Evolutionary conservation across 257 asterid genomes (phyloP).

Genomic region (Nemophila menziesii): DNA sequence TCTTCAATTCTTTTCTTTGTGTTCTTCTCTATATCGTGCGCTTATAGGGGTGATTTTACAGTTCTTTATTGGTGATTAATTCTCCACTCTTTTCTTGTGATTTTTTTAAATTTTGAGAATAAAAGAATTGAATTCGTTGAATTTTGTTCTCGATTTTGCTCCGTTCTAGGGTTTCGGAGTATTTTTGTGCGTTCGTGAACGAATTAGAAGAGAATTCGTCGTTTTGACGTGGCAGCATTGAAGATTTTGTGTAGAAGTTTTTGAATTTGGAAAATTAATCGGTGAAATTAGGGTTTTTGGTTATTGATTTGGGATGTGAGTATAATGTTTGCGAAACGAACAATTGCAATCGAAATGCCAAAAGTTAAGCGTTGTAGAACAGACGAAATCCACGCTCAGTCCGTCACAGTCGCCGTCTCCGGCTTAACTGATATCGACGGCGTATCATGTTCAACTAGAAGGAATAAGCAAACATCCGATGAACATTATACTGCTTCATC

Average conservation of each 20-base stretch:
- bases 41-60: neutral
- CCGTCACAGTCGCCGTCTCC: neutral
- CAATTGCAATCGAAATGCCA: conserved; percentile 41
- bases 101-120: neutral
- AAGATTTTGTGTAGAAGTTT: neutral
- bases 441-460: conserved; percentile 20
- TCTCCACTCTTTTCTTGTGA: neutral
- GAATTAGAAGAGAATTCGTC: neutral
- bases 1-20: neutral
- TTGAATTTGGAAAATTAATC: neutral
- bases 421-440: conserved; percentile 10
- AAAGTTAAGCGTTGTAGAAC: conserved; percentile 52
- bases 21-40: neutral
- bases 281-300: conserved; percentile 8
- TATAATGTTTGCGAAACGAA: conserved; percentile 28
- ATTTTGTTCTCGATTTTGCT: neutral
- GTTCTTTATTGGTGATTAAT: neutral
- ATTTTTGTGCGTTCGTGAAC: conserved; percentile 2
- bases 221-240: conserved; percentile 6
- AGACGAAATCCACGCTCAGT: conserved; percentile 16
- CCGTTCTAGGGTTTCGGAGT: conserved; percentile 18
- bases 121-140: neutral
- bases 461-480: conserved; percentile 9
- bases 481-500: conserved; percentile 35
- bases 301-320: conserved; percentile 1